Evolutionary conservation across 2,329 filamentous ascomycete genomes (phyloP).

Genomic region (Pezicula carpinea): DNA sequence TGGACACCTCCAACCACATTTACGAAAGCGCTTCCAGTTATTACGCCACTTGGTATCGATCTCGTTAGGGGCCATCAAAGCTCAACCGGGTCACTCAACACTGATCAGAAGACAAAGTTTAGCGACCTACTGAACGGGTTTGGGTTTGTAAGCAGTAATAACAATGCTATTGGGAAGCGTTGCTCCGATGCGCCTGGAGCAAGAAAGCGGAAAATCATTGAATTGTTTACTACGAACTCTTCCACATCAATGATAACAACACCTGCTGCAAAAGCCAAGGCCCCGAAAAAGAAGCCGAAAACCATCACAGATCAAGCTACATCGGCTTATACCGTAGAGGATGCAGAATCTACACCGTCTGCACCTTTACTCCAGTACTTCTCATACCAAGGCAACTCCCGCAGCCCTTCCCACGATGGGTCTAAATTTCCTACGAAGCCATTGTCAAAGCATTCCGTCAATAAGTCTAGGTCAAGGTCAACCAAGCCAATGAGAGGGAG

Average conservation of each 20-base stretch:
- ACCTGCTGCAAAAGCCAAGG: slow-evolving; percentile 43
- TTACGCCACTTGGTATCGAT: not conserved
- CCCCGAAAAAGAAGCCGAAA: slow-evolving; percentile 62
- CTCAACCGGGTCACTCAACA: slow-evolving; percentile 1
- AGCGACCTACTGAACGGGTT: slow-evolving; percentile 34
- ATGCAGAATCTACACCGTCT: slow-evolving; percentile 26
- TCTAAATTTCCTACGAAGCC: slow-evolving; percentile 21
- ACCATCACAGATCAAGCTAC: slow-evolving; percentile 78
- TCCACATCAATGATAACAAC: slow-evolving; percentile 23
- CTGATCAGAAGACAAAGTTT: slow-evolving; percentile 24
- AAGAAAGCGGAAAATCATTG: slow-evolving; percentile 53
- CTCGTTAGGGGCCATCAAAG: not conserved
- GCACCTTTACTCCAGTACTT: slow-evolving; percentile 45
- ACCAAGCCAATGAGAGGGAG: slow-evolving; percentile 33
- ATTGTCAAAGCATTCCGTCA: slow-evolving; percentile 19
- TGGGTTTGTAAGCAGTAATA: slow-evolving; percentile 29
- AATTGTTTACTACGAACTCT: slow-evolving; percentile 31
- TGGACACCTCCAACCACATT: slow-evolving; percentile 64
- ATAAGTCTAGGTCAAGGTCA: slow-evolving; percentile 18
- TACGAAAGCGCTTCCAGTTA: slow-evolving; percentile 12
- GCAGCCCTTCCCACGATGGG: slow-evolving; percentile 4
- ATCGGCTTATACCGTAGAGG: slow-evolving; percentile 54
- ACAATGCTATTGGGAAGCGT: slow-evolving; percentile 8
- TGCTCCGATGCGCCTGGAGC: slow-evolving; percentile 22
- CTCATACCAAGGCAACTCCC: slow-evolving; percentile 8